Percentiles rank a stretch among this genome's conserved stretches.
Evolutionary conservation across 2,329 filamentous ascomycete species (phyloP).

Genomic region (Colletotrichum gigasporum): DNA sequence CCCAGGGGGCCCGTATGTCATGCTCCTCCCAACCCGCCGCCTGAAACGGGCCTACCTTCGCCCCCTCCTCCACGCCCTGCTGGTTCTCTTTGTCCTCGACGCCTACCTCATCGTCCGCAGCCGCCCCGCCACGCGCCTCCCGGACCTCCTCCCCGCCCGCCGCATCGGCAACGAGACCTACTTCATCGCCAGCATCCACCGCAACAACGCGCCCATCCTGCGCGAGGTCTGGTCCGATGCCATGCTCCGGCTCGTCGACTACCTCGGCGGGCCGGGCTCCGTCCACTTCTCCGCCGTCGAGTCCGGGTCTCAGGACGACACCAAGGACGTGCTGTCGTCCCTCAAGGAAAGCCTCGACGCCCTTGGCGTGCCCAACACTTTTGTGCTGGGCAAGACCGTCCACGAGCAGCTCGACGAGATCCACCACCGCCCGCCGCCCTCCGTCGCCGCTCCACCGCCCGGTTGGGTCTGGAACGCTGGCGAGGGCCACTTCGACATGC

Average conservation of each 20-base stretch:
- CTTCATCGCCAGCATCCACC: constrained; percentile 74
- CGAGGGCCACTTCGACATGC: constrained; percentile 60
- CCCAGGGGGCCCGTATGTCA: not conserved
- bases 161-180: constrained; percentile 48
- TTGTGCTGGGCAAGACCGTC: constrained; percentile 64
- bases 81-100: constrained; percentile 17
- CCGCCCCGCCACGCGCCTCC: not conserved
- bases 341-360: constrained; percentile 48
- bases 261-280: constrained; percentile 50
- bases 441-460: constrained; percentile 45
- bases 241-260: constrained; percentile 62
- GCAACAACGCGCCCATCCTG: constrained; percentile 69
- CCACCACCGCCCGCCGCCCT: constrained; percentile 42
- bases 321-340: constrained; percentile 54
- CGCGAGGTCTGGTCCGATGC: constrained; percentile 68
- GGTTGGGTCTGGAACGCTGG: constrained; percentile 70
- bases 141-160: not conserved
- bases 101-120: constrained; percentile 3
- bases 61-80: not conserved
- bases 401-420: constrained; percentile 67
- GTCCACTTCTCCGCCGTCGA: constrained; percentile 74
- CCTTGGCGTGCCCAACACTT: constrained; percentile 60
- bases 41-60: not conserved
- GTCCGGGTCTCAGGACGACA: constrained; percentile 74
- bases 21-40: constrained; percentile 1